These are phyloP conservation scores for Neonectria faginata DNA, from an alignment of 2,329 filamentous ascomycete genomes.

Conservation along the genomic window DNA sequence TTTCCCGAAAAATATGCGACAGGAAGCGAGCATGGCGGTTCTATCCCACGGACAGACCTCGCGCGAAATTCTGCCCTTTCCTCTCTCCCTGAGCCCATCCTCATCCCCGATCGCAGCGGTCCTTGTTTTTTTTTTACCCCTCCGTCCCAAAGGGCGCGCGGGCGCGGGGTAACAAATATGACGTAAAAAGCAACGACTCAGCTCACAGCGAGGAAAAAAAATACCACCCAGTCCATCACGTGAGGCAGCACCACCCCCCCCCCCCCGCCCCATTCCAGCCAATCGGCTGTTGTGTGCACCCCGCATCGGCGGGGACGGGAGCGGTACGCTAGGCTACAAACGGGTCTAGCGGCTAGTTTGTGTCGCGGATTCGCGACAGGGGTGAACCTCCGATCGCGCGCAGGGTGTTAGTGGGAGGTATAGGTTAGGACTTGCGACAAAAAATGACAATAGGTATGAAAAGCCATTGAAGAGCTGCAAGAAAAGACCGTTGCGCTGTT, in stretches of 20 bases:
- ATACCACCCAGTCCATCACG: constrained; percentile 25
- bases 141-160: constrained; percentile 11
- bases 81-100: background rate
- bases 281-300: constrained; percentile 35
- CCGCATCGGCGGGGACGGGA: constrained; percentile 40
- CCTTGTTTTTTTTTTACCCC: constrained; percentile 21
- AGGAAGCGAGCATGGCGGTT: constrained; percentile 12
- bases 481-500: background rate
- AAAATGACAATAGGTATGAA: background rate
- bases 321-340: constrained; percentile 36
- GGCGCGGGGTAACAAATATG: constrained; percentile 34
- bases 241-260: constrained; percentile 6
- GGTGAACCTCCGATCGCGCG: constrained; percentile 10
- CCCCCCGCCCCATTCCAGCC: background rate
- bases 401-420: constrained; percentile 6
- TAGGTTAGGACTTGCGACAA: constrained; percentile 26
- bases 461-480: background rate
- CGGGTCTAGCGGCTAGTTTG: constrained; percentile 23
- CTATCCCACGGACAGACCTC: background rate
- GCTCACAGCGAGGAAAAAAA: background rate
- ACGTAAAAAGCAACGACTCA: constrained; percentile 35
- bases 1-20: constrained; percentile 7
- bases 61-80: background rate
- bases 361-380: constrained; percentile 34
- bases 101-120: background rate